These are phyloP conservation scores for Claviceps sp. DNA, from an alignment of 2,329 filamentous ascomycete genomes.

Conservation along the genomic window DNA sequence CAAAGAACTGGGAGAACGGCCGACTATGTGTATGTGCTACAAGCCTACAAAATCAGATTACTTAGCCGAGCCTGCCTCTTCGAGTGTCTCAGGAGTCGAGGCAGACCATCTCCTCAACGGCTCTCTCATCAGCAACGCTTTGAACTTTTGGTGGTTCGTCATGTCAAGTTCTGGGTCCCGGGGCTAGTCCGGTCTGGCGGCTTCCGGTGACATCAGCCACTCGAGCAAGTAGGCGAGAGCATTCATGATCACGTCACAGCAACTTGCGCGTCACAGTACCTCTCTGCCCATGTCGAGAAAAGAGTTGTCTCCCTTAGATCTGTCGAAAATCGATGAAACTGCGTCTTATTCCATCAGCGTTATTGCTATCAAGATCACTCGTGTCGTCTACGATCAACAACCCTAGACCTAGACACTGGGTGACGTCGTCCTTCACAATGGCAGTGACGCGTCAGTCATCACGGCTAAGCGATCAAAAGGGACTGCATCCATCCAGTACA, in stretches of 20 bases:
- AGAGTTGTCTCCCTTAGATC: background rate
- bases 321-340: background rate
- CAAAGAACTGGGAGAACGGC: too few species aligned
- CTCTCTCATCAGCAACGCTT: background rate
- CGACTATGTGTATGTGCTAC: too few species aligned
- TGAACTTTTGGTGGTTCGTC: background rate
- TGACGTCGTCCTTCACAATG: conserved; percentile 3
- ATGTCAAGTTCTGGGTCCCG: background rate
- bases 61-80: too few species aligned
- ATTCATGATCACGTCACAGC: background rate
- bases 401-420: background rate
- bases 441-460: conserved; percentile 25
- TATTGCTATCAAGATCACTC: background rate
- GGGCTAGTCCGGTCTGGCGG: background rate
- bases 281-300: background rate
- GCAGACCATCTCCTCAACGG: too few species aligned
- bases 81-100: too few species aligned
- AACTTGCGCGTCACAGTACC: too few species aligned
- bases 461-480: conserved; percentile 23
- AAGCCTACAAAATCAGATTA: too few species aligned
- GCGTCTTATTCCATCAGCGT: too few species aligned
- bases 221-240: background rate
- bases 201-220: background rate
- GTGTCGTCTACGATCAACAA: background rate
- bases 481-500: conserved; percentile 3